A percentile compares a stretch with the other conserved stretches of the same genome.
Evolutionary conservation across 1,284 basidiomycete genomes (phyloP).

Genomic region (Pterulicium gracile): DNA sequence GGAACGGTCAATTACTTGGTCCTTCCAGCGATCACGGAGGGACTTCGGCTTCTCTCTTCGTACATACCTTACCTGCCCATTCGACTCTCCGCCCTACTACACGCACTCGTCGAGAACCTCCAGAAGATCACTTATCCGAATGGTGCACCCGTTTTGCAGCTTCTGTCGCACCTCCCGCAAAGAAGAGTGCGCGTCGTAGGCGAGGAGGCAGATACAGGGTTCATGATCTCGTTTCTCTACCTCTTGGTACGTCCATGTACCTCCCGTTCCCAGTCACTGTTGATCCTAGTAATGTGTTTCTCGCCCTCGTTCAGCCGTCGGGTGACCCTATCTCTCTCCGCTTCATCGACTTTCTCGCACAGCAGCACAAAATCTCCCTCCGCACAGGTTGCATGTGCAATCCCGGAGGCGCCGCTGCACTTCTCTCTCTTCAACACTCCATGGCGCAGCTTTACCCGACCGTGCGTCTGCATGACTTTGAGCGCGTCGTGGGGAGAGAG

Average conservation of each 20-base stretch:
- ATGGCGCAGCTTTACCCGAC: conserved; percentile 55
- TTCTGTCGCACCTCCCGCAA: conserved; percentile 49
- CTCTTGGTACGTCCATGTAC: conserved; percentile 36
- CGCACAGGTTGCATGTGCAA: conserved; percentile 82
- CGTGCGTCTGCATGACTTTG: conserved; percentile 50
- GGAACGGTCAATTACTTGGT: conserved; percentile 76
- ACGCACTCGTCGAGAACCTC: conserved; percentile 44
- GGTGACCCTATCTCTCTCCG: conserved; percentile 60
- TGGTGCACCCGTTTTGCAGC: conserved; percentile 44
- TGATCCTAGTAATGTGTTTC: too few species aligned
- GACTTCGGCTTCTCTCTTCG: conserved; percentile 61
- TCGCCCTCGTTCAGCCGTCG: conserved; percentile 31
- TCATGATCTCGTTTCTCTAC: conserved; percentile 52
- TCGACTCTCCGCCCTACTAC: conserved; percentile 53
- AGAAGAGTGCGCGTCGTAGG: conserved; percentile 28
- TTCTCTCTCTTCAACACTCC: conserved; percentile 54
- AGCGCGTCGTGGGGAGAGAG: conserved; percentile 51
- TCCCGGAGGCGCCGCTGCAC: conserved; percentile 63
- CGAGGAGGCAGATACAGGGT: conserved; percentile 44
- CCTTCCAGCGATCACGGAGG: conserved; percentile 64
- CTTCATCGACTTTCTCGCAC: conserved; percentile 59
- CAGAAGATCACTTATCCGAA: conserved; percentile 43
- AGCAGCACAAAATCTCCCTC: conserved; percentile 53
- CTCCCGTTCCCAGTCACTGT: too few species aligned
- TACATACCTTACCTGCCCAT: conserved; percentile 68